phyloP scores from a whole-genome alignment of 2,329 filamentous ascomycete genomes.

The Triangularia setosa region DNA sequence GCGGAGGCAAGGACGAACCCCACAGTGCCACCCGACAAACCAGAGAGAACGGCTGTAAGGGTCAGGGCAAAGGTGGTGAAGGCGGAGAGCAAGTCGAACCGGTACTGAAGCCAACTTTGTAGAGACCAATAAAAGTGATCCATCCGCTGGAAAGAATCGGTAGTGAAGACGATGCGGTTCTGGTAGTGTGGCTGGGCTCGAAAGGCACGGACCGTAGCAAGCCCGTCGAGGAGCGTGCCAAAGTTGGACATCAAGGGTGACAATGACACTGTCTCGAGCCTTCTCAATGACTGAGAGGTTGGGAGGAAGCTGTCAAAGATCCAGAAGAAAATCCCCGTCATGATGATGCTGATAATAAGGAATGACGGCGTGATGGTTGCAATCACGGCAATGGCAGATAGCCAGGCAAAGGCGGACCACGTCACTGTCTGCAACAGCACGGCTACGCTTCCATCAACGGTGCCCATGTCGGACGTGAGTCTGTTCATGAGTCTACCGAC shows the following conservation, averaged over 20 bases:
- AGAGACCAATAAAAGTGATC: constrained; percentile 84
- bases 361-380: constrained; percentile 74
- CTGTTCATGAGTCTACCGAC: constrained; percentile 89
- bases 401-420: constrained; percentile 67
- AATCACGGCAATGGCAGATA: constrained; percentile 72
- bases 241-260: constrained; percentile 91
- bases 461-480: constrained; percentile 84
- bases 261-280: constrained; percentile 84
- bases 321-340: constrained; percentile 65
- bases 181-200: constrained; percentile 76
- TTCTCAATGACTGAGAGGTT: constrained; percentile 74
- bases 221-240: constrained; percentile 76
- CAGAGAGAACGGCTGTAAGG: constrained; percentile 67
- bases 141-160: constrained; percentile 88
- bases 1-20: constrained; percentile 79
- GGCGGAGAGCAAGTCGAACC: constrained; percentile 70
- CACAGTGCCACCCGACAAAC: constrained; percentile 72
- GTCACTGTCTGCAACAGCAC: constrained; percentile 67
- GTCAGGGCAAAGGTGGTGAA: constrained; percentile 71
- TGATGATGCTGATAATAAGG: constrained; percentile 63
- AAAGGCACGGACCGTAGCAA: constrained; percentile 84
- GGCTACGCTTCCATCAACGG: constrained; percentile 82
- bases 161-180: constrained; percentile 71
- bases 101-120: constrained; percentile 78
- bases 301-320: constrained; percentile 77